phyloP scores from a whole-genome alignment of 805 yeast genomes.

The Huiozyma sinensis region DNA sequence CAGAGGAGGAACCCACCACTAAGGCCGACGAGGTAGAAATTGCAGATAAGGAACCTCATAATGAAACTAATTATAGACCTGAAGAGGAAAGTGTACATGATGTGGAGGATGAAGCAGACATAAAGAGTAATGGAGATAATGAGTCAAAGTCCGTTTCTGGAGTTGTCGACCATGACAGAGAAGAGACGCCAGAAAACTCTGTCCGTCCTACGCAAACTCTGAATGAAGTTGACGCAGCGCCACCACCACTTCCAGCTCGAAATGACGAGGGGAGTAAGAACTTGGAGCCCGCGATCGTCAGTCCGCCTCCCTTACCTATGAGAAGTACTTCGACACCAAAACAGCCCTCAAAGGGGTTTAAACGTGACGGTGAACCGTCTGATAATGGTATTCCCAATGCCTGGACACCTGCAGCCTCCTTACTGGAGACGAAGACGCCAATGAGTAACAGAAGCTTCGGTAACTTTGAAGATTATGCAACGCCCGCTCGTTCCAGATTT shows the following conservation, averaged over 20 bases:
- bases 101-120: not conserved
- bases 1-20: too few species aligned
- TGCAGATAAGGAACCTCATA: not conserved
- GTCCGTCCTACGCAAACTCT: not conserved
- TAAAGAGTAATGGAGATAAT: not conserved
- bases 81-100: not conserved
- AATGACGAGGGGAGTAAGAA: not conserved
- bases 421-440: too few species aligned
- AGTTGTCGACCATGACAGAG: too few species aligned
- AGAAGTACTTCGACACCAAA: not conserved
- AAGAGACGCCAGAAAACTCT: too few species aligned
- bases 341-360: too few species aligned
- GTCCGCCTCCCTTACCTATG: not conserved
- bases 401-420: not conserved
- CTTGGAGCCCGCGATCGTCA: too few species aligned
- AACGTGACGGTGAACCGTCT: conserved; percentile 4
- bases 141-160: not conserved
- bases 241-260: conserved; percentile 2
- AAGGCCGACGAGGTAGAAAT: not conserved
- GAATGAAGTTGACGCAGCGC: not conserved
- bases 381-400: conserved; percentile 16
- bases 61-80: not conserved
- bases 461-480: too few species aligned
- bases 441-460: too few species aligned
- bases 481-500: too few species aligned